Conservation (phyloP, 2,329 filamentous ascomycete genomes). For the Camptophora hylomeconis region DNA sequence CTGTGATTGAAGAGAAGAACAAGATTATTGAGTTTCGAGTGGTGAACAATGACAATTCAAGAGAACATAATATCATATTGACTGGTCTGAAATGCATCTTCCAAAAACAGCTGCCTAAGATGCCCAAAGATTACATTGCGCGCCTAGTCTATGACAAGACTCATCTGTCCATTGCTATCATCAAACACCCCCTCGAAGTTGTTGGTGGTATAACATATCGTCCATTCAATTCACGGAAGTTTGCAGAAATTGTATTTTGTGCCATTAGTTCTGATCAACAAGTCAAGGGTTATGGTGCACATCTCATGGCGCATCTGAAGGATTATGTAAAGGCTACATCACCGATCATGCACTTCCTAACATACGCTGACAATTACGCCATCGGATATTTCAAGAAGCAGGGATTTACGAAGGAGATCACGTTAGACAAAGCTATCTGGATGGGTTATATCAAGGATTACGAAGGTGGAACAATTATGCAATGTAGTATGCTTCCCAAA, state of each 20-base stretch:
- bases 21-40: slow-evolving; percentile 95
- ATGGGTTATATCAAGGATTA: slow-evolving; percentile 99
- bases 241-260: slow-evolving; percentile 98
- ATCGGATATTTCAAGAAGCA: slow-evolving; percentile 99
- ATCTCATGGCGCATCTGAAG: slow-evolving; percentile 96
- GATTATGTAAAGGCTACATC: slow-evolving; percentile 96
- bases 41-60: slow-evolving; percentile 86
- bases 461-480: slow-evolving; percentile 97
- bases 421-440: slow-evolving; percentile 77
- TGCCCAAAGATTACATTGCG: slow-evolving; percentile 98
- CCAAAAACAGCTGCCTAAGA: slow-evolving; percentile 95
- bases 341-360: slow-evolving; percentile 96
- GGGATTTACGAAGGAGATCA: slow-evolving; percentile 97
- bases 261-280: slow-evolving; percentile 96
- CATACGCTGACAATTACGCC: slow-evolving; percentile 96
- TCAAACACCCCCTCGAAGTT: slow-evolving; percentile 93
- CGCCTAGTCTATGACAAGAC: slow-evolving; percentile 94
- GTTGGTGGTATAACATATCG: slow-evolving; percentile 90
- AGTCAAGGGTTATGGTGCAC: slow-evolving; percentile 94
- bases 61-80: slow-evolving; percentile 83
- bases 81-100: slow-evolving; percentile 96
- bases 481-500: slow-evolving; percentile 91
- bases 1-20: slow-evolving; percentile 82
- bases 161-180: slow-evolving; percentile 90
- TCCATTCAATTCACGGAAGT: slow-evolving; percentile 80